Conservation (phyloP, 1,284 basidiomycete genomes). For the Xerocomus minutiporus region DNA sequence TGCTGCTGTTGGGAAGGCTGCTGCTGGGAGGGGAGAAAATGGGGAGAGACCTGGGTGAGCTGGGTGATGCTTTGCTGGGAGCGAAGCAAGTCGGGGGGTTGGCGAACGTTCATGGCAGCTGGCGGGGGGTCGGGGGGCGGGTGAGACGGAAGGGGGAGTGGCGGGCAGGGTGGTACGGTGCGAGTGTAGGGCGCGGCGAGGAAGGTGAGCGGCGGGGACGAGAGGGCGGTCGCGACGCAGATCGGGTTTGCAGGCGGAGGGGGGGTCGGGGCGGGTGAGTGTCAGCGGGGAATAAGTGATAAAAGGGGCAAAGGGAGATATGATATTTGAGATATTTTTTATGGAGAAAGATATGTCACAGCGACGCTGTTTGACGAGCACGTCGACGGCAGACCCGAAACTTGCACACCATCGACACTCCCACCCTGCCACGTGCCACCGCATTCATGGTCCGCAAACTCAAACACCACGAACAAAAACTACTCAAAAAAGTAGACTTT, state of each 20-base stretch:
- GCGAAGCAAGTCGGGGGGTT: slow-evolving; percentile 42
- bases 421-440: slow-evolving; percentile 29
- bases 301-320: slow-evolving; percentile 22
- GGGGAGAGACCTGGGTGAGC: slow-evolving; percentile 37
- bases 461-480: slow-evolving; percentile 91
- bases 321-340: slow-evolving; percentile 29
- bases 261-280: no score
- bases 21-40: slow-evolving; percentile 39
- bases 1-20: slow-evolving; percentile 31
- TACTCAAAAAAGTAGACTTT: slow-evolving; percentile 94
- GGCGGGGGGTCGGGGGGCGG: slow-evolving; percentile 4
- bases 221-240: slow-evolving; percentile 15
- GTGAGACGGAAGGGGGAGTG: slow-evolving; percentile 9
- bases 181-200: not conserved
- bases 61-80: slow-evolving; percentile 38
- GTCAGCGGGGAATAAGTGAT: not conserved
- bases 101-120: slow-evolving; percentile 37
- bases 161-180: not conserved
- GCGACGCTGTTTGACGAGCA: slow-evolving; percentile 24
- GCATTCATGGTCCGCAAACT: slow-evolving; percentile 77
- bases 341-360: slow-evolving; percentile 26
- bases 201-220: not conserved
- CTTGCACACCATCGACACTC: slow-evolving; percentile 13
- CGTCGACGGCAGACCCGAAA: slow-evolving; percentile 32
- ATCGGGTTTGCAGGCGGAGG: slow-evolving; percentile 18